These are phyloP conservation scores for Papiliotrema laurentii DNA, from an alignment of 1,284 basidiomycete species.

Conservation along the genomic window DNA sequence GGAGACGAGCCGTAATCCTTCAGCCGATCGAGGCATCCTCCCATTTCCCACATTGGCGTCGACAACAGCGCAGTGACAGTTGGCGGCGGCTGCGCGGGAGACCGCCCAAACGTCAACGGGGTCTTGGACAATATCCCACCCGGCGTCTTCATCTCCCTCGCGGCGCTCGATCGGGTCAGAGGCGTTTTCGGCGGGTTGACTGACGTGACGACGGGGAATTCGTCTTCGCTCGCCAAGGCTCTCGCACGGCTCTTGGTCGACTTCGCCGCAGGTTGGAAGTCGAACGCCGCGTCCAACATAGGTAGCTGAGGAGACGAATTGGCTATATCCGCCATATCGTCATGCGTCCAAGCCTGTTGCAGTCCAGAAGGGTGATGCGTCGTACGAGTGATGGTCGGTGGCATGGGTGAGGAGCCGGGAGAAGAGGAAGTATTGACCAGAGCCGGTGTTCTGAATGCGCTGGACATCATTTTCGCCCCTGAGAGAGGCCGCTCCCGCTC, in stretches of 20 bases:
- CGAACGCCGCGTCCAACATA: slow-evolving; percentile 39
- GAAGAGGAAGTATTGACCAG: slow-evolving; percentile 43
- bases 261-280: slow-evolving; percentile 33
- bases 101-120: slow-evolving; percentile 28
- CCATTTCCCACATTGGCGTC: slow-evolving; percentile 43
- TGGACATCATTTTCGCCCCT: slow-evolving; percentile 18
- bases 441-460: slow-evolving; percentile 41
- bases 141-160: slow-evolving; percentile 22
- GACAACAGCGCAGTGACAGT: slow-evolving; percentile 23
- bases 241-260: slow-evolving; percentile 3
- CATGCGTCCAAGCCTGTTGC: slow-evolving; percentile 43
- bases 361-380: slow-evolving; percentile 38
- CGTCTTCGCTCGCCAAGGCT: slow-evolving; percentile 17
- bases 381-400: slow-evolving; percentile 36
- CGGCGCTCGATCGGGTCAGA: slow-evolving; percentile 39
- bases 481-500: slow-evolving; percentile 27
- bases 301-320: slow-evolving; percentile 20
- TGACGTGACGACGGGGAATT: slow-evolving; percentile 7
- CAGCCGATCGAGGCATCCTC: slow-evolving; percentile 33
- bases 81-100: slow-evolving; percentile 22
- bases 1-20: slow-evolving; percentile 17
- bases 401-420: slow-evolving; percentile 47
- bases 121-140: slow-evolving; percentile 23
- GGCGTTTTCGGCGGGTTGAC: slow-evolving; percentile 38
- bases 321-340: slow-evolving; percentile 26